Evolutionary conservation across 2,329 filamentous ascomycete genomes (phyloP).

Genomic region (Aaosphaeria arxii): DNA sequence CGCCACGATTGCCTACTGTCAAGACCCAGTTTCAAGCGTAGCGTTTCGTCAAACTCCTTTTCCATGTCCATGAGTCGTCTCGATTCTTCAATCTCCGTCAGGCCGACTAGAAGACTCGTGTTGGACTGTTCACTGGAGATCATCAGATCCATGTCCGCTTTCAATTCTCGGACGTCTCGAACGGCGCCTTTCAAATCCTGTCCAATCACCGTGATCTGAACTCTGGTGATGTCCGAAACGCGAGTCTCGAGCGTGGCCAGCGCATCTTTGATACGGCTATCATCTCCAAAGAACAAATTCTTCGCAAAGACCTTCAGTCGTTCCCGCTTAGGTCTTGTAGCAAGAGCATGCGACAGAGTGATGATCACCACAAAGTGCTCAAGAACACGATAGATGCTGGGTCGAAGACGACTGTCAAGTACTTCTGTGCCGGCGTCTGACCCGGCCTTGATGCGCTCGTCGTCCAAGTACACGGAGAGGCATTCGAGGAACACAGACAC

Average conservation of each 20-base stretch:
- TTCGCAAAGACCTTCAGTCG: background rate
- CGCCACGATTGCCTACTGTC: background rate
- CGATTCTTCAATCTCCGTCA: too few relatives aligned
- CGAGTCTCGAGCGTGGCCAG: background rate
- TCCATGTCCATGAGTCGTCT: too few relatives aligned
- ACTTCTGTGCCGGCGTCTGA: too few relatives aligned
- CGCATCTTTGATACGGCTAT: background rate
- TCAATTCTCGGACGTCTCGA: background rate
- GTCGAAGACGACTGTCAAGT: background rate
- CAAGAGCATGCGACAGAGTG: background rate
- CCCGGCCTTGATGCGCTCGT: background rate
- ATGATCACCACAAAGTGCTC: background rate
- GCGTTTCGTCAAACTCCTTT: background rate
- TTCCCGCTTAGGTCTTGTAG: background rate
- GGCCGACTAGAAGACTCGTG: background rate
- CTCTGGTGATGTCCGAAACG: background rate
- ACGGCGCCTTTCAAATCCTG: background rate
- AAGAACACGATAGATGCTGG: background rate
- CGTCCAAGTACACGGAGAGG: slow-evolving; percentile 4
- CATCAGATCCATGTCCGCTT: background rate
- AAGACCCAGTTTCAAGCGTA: background rate
- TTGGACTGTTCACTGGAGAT: background rate
- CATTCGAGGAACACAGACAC: slow-evolving; percentile 8
- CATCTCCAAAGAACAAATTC: background rate
- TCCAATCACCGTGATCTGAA: background rate